Evolutionary conservation across 805 yeast genomes (phyloP), one percentile per base, ranked within the genome.

Genomic region (Candida peoriensis): DNA sequence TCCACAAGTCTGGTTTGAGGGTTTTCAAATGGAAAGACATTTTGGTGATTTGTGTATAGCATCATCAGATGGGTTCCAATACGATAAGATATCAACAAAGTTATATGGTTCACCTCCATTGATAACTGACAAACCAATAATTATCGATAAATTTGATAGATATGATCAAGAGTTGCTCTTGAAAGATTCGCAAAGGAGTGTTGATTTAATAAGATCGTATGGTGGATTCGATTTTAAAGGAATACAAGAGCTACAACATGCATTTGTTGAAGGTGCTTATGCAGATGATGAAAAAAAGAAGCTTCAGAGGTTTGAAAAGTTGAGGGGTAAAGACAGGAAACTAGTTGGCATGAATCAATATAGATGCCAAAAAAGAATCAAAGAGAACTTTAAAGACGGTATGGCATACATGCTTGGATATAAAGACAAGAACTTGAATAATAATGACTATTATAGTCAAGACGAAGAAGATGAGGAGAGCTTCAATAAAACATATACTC

Each of bases 21-120:
- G 74, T 0, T 61, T 66, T 35, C 43, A 56, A 18, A 63, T 71
- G 58, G 28, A 47, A 5, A 46, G 72, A 25, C 44, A 67, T 2
- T 72, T 70, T 54, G 72, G 71, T 2, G 54, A 53, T 22, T 38
- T 52, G 8, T 63, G 69, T 32, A 24, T 30, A 8, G 42, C 37
- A 2, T 37, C 51, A 44, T 35, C 31, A 3, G 6, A 4, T 8
- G 20, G 23, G 14, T 18, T 13, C 7, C 15, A 14, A 15, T 21
- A 32, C 16, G 54, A 46, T 26, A 29, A 37, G 8, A 35, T 38
- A 8, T 21, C 9, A 8, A 15, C 20, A 8, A 20, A 13, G 7
- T n/a, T 22, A 6, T 40, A 40, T 31, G 33, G 32, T 3, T 20
- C 23, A 2, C 24, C 38, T 2, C 46, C 46, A 4, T 8, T 33